Evolutionary conservation across 2,329 filamentous ascomycete species (phyloP), one percentile per base, ranked within the genome.

Genomic region (Trichothecium sympodiale): DNA sequence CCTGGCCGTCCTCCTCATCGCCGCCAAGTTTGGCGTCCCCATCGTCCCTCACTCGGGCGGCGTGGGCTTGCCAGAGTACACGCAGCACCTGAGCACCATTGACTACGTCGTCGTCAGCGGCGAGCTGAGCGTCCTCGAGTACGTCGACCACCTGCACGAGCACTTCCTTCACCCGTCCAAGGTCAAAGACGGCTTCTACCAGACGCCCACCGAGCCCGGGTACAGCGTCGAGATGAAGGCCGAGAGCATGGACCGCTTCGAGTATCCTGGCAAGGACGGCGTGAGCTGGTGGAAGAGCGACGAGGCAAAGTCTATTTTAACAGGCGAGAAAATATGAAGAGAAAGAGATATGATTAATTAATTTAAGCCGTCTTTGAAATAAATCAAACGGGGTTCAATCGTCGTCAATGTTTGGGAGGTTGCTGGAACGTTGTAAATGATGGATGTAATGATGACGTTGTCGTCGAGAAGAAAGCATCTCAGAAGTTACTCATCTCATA

Each of bases 161-260:
- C 87, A 94, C 62, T 94, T 94, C 57, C 65, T 85, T 52, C 73
- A 94, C 57, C 87, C 87, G 1, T 73, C 77, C 3, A 71, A 80
- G 38, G 85, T 94, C 49, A 77, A 79, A 61, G 79, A 87, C 46
- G 88, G 87, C 4, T 91, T 86, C 60, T 93, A 93, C 62, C 81
- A 83, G 46, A 94, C 88, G 1, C 87, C 88, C 0, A 79, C 64
- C 43, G 78, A 86, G 54, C 71, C 87, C 0, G 87, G 87, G 0
- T 94, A 94, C 59, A 88, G 83, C 52, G 87, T 94, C 3, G 85
- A 94, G 74, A 94, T 94, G 86, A 89, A 84, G 73, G 61, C 77
- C 4, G 83, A 79, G 45, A 91, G 83, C 56, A 91, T 94, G 85
- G 83, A 87, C 44, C 60, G 59, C 46, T 94, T 71, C 54, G 70